Base-by-base conservation (phyloP, 768 basidiomycete genomes). In the Tricholoma sp. region DNA sequence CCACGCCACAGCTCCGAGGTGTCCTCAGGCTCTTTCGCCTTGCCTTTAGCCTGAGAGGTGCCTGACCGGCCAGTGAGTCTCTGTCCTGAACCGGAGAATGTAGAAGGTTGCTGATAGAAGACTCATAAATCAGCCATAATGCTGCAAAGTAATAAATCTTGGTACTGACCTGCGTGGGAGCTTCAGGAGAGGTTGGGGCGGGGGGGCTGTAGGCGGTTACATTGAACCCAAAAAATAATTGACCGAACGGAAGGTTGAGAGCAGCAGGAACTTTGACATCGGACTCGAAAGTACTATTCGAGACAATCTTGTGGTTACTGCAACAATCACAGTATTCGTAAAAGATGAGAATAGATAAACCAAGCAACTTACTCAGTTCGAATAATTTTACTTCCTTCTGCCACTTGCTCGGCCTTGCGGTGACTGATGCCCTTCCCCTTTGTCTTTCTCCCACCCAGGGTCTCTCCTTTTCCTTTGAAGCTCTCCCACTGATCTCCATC, bases 181-280 rank as follows among this genome's bases (percentile, higher is more conserved):
- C 34, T 28, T 68, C 70, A 5, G 63, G 72, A 55, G 13, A 32
- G 31, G 73, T 56, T 33, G 68, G 61, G 44, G 73, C 66, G 4
- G 85, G 80, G 6, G 84, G 83, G 3, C 72, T 76, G 66, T 91
- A 91, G 1, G 88, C 77, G 1, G 82, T 74, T 55, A 91, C 81
- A 57, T 90, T 89, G 74, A 88, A 99, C 9, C 97, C 97, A 66
- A 99, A 98, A 78, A 99, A 99, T 17, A 99, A 77, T 61, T 97
- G 89, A 11, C 97, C 97, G 60, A 89, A 88, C 0, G 97, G 94
- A 9, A 99, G 76, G 61, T 88, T 89, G 41, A 99, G 76, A 7
- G 94, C 87, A 0, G 92, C 94, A 4, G 97, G 96, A 7, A 90
- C 93, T 63, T 90, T 88, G 49, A 74, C 78, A 17, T 87, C 86